Percentiles rank a stretch among this genome's conserved stretches.
Conservation (phyloP, 352 stramenopile species). For the Peronosclerospora sorghi region DNA sequence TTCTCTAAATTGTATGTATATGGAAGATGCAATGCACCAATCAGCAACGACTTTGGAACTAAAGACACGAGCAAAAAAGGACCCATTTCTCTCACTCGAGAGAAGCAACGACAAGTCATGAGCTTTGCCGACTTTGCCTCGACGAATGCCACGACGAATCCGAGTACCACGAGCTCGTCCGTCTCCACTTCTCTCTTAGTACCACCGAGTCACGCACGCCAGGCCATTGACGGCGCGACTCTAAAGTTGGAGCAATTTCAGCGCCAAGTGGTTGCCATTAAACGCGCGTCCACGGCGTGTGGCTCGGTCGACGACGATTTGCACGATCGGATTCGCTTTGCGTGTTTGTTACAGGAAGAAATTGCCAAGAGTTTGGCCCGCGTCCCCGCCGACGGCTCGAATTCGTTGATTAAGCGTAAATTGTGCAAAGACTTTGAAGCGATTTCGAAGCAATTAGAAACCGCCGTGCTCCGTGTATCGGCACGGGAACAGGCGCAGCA, state of each 20-base stretch:
- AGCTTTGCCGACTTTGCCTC: slow-evolving; percentile 1
- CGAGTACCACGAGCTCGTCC: background rate
- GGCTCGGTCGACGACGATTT: slow-evolving; percentile 54
- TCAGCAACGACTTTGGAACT: too few relatives aligned
- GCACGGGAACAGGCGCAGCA: slow-evolving; percentile 53
- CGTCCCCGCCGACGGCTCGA: slow-evolving; percentile 46
- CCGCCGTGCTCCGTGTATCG: slow-evolving; percentile 50
- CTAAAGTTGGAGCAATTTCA: slow-evolving; percentile 81
- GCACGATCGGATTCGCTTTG: slow-evolving; percentile 77
- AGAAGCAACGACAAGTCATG: too few relatives aligned
- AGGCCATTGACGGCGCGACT: slow-evolving; percentile 52
- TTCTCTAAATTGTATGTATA: too few relatives aligned
- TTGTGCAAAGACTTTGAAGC: slow-evolving; percentile 73
- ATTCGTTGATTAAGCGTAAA: slow-evolving; percentile 69
- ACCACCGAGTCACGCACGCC: too few relatives aligned
- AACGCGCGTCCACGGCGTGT: slow-evolving; percentile 29
- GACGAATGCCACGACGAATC: background rate
- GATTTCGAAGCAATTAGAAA: slow-evolving; percentile 66
- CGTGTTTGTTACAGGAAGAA: slow-evolving; percentile 72
- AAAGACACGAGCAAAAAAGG: too few relatives aligned
- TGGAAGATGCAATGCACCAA: too few relatives aligned
- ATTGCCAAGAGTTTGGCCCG: slow-evolving; percentile 50
- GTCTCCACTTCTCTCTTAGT: background rate
- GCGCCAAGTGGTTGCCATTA: slow-evolving; percentile 69
- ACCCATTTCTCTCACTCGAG: too few relatives aligned